Percentiles rank a stretch among this genome's conserved stretches.
Evolutionary conservation across 768 basidiomycete genomes (phyloP).

Genomic region (Mycena maculata): DNA sequence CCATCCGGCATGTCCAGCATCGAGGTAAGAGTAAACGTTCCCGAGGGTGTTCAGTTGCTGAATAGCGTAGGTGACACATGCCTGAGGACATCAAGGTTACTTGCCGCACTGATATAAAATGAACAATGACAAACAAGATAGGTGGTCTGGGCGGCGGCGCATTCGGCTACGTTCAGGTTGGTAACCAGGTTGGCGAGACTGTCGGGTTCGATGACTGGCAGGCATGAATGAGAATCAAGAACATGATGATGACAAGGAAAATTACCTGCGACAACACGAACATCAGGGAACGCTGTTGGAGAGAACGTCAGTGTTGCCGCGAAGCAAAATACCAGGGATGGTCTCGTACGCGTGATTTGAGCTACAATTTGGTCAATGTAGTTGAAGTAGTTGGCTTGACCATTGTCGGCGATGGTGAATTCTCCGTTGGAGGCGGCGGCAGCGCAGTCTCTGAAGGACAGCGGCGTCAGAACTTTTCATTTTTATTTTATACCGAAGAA

Average conservation of each 20-base stretch:
- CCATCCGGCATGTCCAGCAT: constrained; percentile 75
- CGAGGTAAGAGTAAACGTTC: constrained; percentile 67
- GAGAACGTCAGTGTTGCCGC: constrained; percentile 2
- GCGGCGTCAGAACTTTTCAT: background rate
- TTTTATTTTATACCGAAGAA: background rate
- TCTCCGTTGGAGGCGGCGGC: constrained; percentile 76
- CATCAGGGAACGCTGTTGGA: constrained; percentile 62
- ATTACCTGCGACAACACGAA: constrained; percentile 64
- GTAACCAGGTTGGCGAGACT: constrained; percentile 77
- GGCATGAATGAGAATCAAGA: background rate
- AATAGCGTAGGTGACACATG: constrained; percentile 66
- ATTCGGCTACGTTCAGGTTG: constrained; percentile 70
- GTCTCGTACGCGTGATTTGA: constrained; percentile 59
- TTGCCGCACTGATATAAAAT: background rate
- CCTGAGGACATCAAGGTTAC: constrained; percentile 37
- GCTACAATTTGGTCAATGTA: constrained; percentile 75
- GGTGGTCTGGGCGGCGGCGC: constrained; percentile 61
- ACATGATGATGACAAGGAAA: background rate
- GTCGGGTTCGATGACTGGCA: constrained; percentile 69
- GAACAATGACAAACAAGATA: constrained; percentile 55
- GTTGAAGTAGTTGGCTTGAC: constrained; percentile 63
- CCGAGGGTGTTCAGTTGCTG: constrained; percentile 65
- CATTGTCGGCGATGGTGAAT: constrained; percentile 67
- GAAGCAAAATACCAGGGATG: background rate
- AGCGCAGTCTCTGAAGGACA: constrained; percentile 65